These are phyloP conservation scores for Oenanthe sinensis DNA, from an alignment of 129 eudicot species.

Conservation along the genomic window DNA sequence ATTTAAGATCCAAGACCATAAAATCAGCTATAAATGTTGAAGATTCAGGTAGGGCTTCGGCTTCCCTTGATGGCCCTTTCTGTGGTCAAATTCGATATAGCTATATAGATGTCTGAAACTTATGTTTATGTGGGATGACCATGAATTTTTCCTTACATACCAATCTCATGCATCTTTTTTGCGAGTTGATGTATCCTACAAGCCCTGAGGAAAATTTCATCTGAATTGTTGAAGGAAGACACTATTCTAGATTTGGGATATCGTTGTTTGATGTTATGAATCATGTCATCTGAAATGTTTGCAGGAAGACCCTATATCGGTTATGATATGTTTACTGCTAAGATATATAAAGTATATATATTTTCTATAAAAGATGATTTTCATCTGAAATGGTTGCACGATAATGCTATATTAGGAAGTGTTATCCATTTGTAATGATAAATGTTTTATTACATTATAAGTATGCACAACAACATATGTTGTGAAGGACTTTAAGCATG, in stretches of 20 bases:
- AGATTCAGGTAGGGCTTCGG: conserved; percentile 34
- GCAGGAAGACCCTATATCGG: neutral
- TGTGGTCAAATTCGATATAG: neutral
- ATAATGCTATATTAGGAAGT: neutral
- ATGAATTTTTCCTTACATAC: neutral
- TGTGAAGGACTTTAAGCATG: no score
- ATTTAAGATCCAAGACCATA: conserved; percentile 27
- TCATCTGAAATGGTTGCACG: neutral
- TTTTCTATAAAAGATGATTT: neutral
- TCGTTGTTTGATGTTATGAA: neutral
- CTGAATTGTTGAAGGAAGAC: neutral
- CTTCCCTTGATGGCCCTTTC: neutral
- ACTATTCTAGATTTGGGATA: neutral
- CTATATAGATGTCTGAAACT: neutral
- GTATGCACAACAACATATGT: no score
- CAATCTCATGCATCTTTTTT: neutral
- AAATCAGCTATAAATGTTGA: conserved; percentile 15
- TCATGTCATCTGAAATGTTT: neutral
- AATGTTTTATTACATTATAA: no score
- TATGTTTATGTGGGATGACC: neutral
- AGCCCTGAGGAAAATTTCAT: neutral
- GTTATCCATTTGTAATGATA: neutral
- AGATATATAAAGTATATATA: neutral
- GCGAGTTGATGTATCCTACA: neutral
- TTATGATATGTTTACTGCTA: neutral